Evolutionary conservation across 176 grass and related monocot genomes (phyloP).

Genomic region (Cocos nucifera): DNA sequence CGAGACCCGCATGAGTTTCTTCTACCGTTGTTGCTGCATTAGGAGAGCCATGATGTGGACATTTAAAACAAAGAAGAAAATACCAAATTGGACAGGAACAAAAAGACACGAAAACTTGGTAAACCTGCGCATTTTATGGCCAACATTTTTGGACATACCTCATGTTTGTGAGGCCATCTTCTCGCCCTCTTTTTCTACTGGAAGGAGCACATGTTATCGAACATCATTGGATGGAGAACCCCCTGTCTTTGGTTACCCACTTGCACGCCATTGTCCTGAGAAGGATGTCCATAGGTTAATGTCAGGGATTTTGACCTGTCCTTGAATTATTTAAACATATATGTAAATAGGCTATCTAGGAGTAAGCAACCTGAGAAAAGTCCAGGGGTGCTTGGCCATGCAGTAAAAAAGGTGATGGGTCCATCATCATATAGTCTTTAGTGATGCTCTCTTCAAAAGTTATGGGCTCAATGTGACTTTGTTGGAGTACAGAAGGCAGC

Average conservation of each 20-base stretch:
- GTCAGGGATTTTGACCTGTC: not conserved
- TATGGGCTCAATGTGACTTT: not conserved
- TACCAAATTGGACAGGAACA: too few species aligned
- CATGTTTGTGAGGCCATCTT: conserved; percentile 11
- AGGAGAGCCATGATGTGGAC: too few species aligned
- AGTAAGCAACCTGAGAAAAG: conserved; percentile 21
- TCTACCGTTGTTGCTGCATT: too few species aligned
- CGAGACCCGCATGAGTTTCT: too few species aligned
- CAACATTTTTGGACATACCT: not conserved
- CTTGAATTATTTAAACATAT: not conserved
- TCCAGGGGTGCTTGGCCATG: conserved; percentile 6
- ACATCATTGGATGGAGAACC: conserved; percentile 12
- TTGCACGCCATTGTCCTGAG: conserved; percentile 18
- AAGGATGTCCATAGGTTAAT: conserved; percentile 20
- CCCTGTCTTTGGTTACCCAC: conserved; percentile 3
- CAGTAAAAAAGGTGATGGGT: conserved; percentile 13
- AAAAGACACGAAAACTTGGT: too few species aligned
- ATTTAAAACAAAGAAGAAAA: too few species aligned
- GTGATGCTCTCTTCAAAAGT: not conserved
- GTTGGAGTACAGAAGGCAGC: conserved; percentile 3
- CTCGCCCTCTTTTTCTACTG: conserved; percentile 1
- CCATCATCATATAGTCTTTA: conserved; percentile 14
- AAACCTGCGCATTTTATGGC: too few species aligned
- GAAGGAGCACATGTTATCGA: conserved; percentile 42
- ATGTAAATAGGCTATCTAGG: not conserved